phyloP scores from a whole-genome alignment of 441 rosid genomes.

The Kokia cookei region DNA sequence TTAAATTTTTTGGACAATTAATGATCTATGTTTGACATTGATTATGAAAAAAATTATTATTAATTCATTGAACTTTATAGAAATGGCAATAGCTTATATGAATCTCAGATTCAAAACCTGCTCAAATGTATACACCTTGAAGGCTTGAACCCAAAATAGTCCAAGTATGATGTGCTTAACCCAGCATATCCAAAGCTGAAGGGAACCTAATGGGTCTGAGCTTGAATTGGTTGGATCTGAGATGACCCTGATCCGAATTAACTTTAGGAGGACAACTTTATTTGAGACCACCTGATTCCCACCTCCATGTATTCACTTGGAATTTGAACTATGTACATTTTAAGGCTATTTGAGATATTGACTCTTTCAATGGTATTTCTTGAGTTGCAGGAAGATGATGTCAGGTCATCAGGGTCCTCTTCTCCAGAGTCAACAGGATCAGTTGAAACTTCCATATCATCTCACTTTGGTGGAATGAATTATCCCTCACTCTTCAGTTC shows the following conservation, averaged over 20 bases:
- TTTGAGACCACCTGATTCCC: not conserved
- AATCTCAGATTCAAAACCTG: not conserved
- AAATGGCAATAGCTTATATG: not conserved
- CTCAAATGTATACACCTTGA: not conserved
- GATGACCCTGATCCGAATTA: not conserved
- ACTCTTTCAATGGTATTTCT: not conserved
- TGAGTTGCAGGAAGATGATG: constrained; percentile 80
- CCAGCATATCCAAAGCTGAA: not conserved
- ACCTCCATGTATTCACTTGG: not conserved
- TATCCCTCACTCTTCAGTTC: constrained; percentile 97
- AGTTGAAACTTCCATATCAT: constrained; percentile 93
- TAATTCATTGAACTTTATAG: not conserved
- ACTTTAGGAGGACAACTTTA: not conserved
- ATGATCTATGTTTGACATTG: not conserved
- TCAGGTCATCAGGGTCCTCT: constrained; percentile 84
- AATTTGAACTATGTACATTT: constrained; percentile 3
- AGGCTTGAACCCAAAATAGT: not conserved
- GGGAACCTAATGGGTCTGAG: not conserved
- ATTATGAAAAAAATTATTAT: not conserved
- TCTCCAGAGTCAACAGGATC: constrained; percentile 97
- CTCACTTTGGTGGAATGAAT: constrained; percentile 98
- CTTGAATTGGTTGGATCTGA: not conserved
- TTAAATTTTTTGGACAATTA: not conserved
- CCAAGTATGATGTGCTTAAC: not conserved
- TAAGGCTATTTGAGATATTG: not conserved